These are phyloP conservation scores for Canavalia gladiata DNA, from an alignment of 306 rosid species.

Conservation along the genomic window DNA sequence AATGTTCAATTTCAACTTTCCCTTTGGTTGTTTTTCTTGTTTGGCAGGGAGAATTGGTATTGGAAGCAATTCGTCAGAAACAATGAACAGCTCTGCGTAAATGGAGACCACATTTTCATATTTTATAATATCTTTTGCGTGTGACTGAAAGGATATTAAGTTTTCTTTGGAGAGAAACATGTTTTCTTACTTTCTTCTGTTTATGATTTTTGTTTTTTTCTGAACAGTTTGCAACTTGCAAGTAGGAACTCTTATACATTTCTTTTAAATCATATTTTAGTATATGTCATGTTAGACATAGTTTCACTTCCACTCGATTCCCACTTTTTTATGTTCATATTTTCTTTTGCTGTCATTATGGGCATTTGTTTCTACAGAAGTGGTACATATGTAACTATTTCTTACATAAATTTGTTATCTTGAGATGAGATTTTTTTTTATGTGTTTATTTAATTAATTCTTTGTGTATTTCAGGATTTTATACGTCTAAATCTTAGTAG, in stretches of 20 bases:
- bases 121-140: too few relatives aligned
- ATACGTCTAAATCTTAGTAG: background rate
- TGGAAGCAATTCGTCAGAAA: too few relatives aligned
- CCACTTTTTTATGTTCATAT: background rate
- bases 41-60: too few relatives aligned
- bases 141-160: too few relatives aligned
- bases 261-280: background rate
- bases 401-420: background rate
- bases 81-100: too few relatives aligned
- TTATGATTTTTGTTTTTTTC: background rate
- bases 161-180: background rate
- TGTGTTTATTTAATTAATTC: background rate
- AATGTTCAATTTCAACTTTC: too few relatives aligned
- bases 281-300: background rate
- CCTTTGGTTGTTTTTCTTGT: too few relatives aligned
- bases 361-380: background rate
- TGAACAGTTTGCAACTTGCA: background rate
- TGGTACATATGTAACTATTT: background rate
- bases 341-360: background rate
- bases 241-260: background rate
- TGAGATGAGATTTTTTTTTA: background rate
- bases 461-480: conserved; percentile 29
- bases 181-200: conserved; percentile 4
- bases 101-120: too few relatives aligned
- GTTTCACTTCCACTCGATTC: background rate